Base-by-base conservation (phyloP, 768 basidiomycete genomes). In the Lentinula sp. region DNA sequence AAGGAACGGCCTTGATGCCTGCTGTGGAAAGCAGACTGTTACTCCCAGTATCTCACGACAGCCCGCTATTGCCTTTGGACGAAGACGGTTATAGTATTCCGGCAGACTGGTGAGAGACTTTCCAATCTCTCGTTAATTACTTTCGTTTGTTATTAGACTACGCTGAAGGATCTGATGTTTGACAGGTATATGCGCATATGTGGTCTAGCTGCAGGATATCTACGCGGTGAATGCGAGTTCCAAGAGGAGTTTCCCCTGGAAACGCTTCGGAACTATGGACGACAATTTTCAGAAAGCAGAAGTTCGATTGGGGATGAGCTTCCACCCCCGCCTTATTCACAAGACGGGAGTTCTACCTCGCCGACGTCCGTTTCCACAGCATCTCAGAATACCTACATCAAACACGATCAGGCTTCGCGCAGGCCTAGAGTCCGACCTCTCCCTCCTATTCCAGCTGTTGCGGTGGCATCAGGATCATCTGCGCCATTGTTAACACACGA, bases 1-100 rank as follows among this genome's bases (percentile, higher is more conserved):
- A 92, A 76, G 91, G 92, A 42, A 93, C 91, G 0, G 90, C 85
- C 1, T 83, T 91, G 62, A 83, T 94, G 79, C 92, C 92, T 8
- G 81, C 84, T 10, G 83, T 91, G 1, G 69, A 83, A 43, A 75
- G 77, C 60, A 83, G 84, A 61, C 72, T 79, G 5, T 74, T 80
- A 51, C 76, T 91, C 1, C 92, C 91, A 9, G 74, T 78, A 58
- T 80, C 81, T 18, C 79, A 84, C n/a, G 73, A 77, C 56, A 84
- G 77, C 66, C 77, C 76, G 15, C 87, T 90, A 66, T 71, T 93
- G 65, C 85, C 89, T 8, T 77, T 91, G 15, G 91, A 94, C 66
- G 85, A 81, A 62, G 92, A 93, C 64, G 91, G 90, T 2, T 80
- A 85, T 64, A 86, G 88, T 62, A 69, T 92, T 13, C 90, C 91